Evolutionary conservation across 2,329 filamentous ascomycete genomes (phyloP), one percentile per base, ranked within the genome.

Genomic region (Alternaria triticina): DNA sequence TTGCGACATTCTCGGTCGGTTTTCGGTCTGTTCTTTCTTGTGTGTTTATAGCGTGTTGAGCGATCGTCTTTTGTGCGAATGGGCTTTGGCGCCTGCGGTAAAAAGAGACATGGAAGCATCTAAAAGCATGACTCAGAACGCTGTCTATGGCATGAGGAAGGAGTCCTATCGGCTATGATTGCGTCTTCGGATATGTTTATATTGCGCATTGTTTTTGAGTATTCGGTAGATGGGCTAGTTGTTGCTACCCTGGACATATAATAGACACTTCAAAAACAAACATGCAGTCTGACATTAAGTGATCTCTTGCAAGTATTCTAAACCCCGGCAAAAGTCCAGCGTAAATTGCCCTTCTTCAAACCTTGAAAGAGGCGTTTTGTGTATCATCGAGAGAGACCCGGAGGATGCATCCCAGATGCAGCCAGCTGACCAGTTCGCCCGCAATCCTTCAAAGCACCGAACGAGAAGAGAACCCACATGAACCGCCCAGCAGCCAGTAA

Each of bases 81-180:
- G 36, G 28, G 25, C 23, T 57, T 45, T n/a, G 59, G 59, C 54
- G 54, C 49, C 52, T 51, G 49, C 25, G 59, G 47, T 54, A 40
- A 44, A 57, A 25, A 47, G 36, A 40, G 43, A 9, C 46, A 52
- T 8, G 54, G 59, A 33, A 59, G 55, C 27, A 43, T 58, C 40
- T 47, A 62, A 62, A 62, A 62, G 60, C 50, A 62, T 55, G 56
- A 59, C 60, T 59, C 49, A 28, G 25, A 23, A 36, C 27, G 50
- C 13, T 59, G 44, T 36, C 10, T 13, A 15, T 49, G 54, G 40
- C 59, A 52, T 57, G 33, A 52, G 33, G 12, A 44, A 51, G 40
- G 56, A 20, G 43, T 59, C 27, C 50, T 50, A 20, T 46, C 30
- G 7, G 28, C 59, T 45, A 62, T 44, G 60, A 59, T 50, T 59